Percentiles rank a stretch among this genome's conserved stretches.
Conservation (phyloP, 2,329 filamentous ascomycete species). For the Fusarium staphyleae region DNA sequence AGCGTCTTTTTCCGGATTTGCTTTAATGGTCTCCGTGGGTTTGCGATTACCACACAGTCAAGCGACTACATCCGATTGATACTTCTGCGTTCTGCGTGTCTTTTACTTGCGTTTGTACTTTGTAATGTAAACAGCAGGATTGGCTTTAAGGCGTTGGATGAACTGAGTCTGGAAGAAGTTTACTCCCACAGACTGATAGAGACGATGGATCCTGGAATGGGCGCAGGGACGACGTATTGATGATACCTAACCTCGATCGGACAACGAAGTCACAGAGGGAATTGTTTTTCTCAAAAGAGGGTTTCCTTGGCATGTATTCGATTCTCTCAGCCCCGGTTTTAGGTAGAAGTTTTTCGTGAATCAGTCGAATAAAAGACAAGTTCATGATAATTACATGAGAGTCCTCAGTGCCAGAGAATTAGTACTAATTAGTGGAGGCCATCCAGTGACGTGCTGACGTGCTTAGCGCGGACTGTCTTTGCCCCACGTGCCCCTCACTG, state of each 20-base stretch:
- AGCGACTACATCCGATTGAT: neutral
- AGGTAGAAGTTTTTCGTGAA: conserved; percentile 32
- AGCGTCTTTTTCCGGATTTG: neutral
- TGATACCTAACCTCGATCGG: conserved; percentile 16
- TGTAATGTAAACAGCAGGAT: conserved; percentile 30
- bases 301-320: conserved; percentile 23
- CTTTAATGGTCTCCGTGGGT: too few species aligned
- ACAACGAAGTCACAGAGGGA: conserved; percentile 14
- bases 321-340: conserved; percentile 30
- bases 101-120: conserved; percentile 19
- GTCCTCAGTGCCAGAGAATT: conserved; percentile 11
- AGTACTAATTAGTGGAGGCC: conserved; percentile 23
- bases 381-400: conserved; percentile 32
- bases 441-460: conserved; percentile 37
- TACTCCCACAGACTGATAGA: conserved; percentile 6
- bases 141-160: conserved; percentile 39
- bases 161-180: conserved; percentile 25
- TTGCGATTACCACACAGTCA: neutral
- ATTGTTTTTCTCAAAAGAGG: conserved; percentile 8
- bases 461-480: conserved; percentile 26
- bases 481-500: conserved; percentile 40
- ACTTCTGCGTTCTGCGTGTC: conserved; percentile 33
- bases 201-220: conserved; percentile 22
- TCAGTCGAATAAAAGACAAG: conserved; percentile 32
- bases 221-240: conserved; percentile 16